Percentiles rank a stretch among this genome's conserved stretches.
phyloP scores from a whole-genome alignment of 2,329 filamentous ascomycete genomes.

The Exophiala sp. region DNA sequence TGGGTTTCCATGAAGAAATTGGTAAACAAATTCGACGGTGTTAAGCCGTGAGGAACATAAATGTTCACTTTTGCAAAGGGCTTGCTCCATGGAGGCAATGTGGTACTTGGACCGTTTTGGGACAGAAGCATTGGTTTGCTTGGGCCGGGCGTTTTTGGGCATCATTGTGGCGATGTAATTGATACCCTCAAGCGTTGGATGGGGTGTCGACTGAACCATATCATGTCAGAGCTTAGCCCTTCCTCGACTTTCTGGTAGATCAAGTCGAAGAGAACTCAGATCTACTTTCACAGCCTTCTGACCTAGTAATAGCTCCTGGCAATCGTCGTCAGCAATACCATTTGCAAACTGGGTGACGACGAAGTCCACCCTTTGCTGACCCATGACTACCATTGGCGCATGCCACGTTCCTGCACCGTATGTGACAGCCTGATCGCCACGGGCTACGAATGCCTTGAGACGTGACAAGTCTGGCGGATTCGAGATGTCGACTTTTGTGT shows the following conservation, averaged over 20 bases:
- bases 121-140: no score
- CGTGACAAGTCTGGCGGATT: slow-evolving; percentile 67
- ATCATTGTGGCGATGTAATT: no score
- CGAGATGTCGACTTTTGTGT: slow-evolving; percentile 37
- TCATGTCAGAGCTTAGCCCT: slow-evolving; percentile 11
- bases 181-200: no score
- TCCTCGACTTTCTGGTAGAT: background rate
- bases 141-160: no score
- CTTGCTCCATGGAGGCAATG: no score
- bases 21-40: slow-evolving; percentile 67
- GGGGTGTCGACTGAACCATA: background rate
- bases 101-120: no score
- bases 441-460: slow-evolving; percentile 74
- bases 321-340: slow-evolving; percentile 77
- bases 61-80: background rate
- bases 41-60: slow-evolving; percentile 4
- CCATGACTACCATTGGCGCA: slow-evolving; percentile 90
- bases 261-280: slow-evolving; percentile 2
- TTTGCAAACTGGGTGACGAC: slow-evolving; percentile 87
- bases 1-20: slow-evolving; percentile 92
- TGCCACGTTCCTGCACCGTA: slow-evolving; percentile 94
- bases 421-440: slow-evolving; percentile 77
- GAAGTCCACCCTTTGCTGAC: slow-evolving; percentile 70
- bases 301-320: slow-evolving; percentile 52
- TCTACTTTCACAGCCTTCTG: slow-evolving; percentile 10